Base-by-base conservation (phyloP, 352 stramenopile species). In the Phytophthora foliorum region DNA sequence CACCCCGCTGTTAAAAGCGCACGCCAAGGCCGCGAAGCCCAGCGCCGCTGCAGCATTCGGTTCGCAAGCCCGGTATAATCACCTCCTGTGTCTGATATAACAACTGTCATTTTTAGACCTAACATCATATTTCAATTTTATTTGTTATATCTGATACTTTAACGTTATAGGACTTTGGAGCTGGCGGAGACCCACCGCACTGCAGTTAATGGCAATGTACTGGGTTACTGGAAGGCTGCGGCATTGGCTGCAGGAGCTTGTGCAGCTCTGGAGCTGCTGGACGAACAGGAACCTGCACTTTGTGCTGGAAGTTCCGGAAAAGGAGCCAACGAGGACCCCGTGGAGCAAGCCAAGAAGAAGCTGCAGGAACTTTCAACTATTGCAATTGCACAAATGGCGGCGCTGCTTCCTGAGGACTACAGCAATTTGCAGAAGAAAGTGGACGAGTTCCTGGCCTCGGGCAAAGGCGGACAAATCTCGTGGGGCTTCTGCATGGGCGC, bases 401-500 rank as follows among this genome's bases (percentile, higher is more conserved):
- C 75, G 7, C 19, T 82, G 6, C 27, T 89, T 14, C 83, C 86
- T 0, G 69, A 84, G 4, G 64, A 87, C 21, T 66, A 77, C 27
- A 62, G 67, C 32, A 77, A 91, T 24, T 25, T 85, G 4, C 74
- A 90, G 48, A 76, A 80, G 67, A 64, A 88, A 11, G 58, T 90
- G 42, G 78, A 88, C 22, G 78, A 87, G 38, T 93, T 92, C 29
- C 45, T 93, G 27, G 72, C 67, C 54, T 91, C 83, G 7, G 86
- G 85, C 44, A 89, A 89, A 64, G 79, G 72, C 24, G 85, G 82
- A 0, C 90, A 98, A 63, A 72, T 98, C 53, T 93, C 89, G 0
- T 96, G 95, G 84, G 95, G 94, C 9, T 93, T 95, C 36, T 74
- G 93, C 25, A 91, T 98, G 76, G 95, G 95, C 55, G 93, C 88